Evolutionary conservation across 139 green algal species (phyloP), one percentile per base, ranked within the genome.

Genomic region (Chlorella sp.): DNA sequence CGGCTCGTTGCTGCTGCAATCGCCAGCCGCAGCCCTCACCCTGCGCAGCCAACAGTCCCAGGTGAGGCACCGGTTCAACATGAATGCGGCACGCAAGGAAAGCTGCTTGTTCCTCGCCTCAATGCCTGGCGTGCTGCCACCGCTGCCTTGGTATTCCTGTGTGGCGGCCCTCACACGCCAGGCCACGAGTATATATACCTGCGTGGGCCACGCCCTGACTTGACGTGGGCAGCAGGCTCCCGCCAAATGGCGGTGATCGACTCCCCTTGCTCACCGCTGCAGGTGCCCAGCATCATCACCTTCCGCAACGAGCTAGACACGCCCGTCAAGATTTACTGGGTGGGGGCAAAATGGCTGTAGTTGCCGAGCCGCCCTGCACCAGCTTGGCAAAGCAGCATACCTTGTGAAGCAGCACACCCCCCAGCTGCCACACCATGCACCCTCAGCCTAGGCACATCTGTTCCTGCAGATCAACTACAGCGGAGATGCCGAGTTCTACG

Each of bases 251-350:
- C n/a, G n/a, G n/a, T n/a, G n/a, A n/a, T n/a, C n/a, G n/a, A n/a
- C n/a, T n/a, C n/a, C n/a, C n/a, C n/a, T n/a, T n/a, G n/a, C n/a
- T n/a, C n/a, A 1, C 5, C 21, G 28, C 28, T 47, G 68, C 70
- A 78, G 70, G 39, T 47, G 11, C 70, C 70, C 23, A 30, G 47
- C 0, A 32, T 69, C 17, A 67, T 84, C 44, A 84, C 79, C 17
- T 84, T 84, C 23, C 28, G 44, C 1, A 84, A 84, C 21, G 65
- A 64, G 64, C 38, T 84, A 5, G 79, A 75, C 41, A 25, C 41
- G 17, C 18, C 26, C 0, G 64, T 84, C 21, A 84, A 84, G 32
- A 17, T 84, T 2, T 84, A 84, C 65, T 84, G 79, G 79, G 63
- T 84, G 56, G 12, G 51, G 1, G 30, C 30, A n/a, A 15, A 1